Evolutionary conservation across 441 rosid genomes (phyloP).

Genomic region (Jatropha podagrica): DNA sequence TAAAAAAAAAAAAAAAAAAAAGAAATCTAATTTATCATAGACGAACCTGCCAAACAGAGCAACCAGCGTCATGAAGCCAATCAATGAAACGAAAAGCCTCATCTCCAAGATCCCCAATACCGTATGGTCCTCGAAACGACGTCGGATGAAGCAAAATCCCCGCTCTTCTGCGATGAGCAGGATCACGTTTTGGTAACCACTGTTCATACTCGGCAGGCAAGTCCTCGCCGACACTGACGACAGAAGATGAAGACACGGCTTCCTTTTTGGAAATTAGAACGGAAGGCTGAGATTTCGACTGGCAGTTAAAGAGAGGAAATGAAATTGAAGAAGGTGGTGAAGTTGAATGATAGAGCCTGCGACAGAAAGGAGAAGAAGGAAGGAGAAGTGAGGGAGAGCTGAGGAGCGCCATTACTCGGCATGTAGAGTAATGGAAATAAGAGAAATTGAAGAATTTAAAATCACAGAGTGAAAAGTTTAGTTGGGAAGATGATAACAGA

Average conservation of each 20-base stretch:
- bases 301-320: conserved; percentile 10
- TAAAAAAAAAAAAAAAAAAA: too few relatives aligned
- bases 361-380: conserved; percentile 21
- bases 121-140: conserved; percentile 75
- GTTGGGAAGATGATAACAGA: background rate
- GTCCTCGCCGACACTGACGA: conserved; percentile 54
- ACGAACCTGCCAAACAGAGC: conserved; percentile 93
- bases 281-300: conserved; percentile 13
- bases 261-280: conserved; percentile 18
- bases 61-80: conserved; percentile 84
- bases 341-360: conserved; percentile 1
- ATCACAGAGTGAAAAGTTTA: background rate
- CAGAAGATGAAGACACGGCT: conserved; percentile 28
- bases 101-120: conserved; percentile 89
- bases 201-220: conserved; percentile 59
- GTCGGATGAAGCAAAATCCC: conserved; percentile 95
- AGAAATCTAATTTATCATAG: too few relatives aligned
- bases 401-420: conserved; percentile 35
- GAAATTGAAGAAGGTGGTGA: conserved; percentile 12
- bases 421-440: background rate
- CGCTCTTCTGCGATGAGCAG: conserved; percentile 58
- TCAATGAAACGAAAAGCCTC: conserved; percentile 77
- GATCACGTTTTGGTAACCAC: conserved; percentile 49
- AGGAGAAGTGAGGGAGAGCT: conserved; percentile 29
- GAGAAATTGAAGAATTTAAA: background rate